Conservation (phyloP, 2,329 filamentous ascomycete genomes). For the Neopestalotiopsis clavispora region DNA sequence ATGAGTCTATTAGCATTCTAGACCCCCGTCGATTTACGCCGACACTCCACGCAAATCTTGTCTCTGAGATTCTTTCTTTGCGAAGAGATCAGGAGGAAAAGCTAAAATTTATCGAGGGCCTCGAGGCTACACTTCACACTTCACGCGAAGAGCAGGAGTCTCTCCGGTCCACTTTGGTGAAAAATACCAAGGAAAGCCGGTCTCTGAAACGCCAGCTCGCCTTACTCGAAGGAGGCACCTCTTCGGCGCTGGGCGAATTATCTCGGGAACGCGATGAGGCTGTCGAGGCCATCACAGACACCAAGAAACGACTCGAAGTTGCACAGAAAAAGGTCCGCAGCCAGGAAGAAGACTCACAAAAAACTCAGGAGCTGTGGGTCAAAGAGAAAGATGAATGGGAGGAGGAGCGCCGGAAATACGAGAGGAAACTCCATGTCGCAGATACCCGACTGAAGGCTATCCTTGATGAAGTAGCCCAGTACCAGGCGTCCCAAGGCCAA, state of each 20-base stretch:
- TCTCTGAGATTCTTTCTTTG: conserved; percentile 89
- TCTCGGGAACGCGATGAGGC: conserved; percentile 86
- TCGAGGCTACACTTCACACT: conserved; percentile 77
- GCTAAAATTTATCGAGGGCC: conserved; percentile 79
- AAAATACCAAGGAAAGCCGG: conserved; percentile 75
- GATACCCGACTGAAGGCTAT: conserved; percentile 85
- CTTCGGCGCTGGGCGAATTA: conserved; percentile 83
- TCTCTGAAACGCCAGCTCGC: conserved; percentile 85
- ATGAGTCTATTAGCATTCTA: conserved; percentile 75
- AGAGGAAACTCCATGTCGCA: conserved; percentile 87
- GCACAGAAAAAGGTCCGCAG: conserved; percentile 77
- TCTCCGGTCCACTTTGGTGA: conserved; percentile 65
- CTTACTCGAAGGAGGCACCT: conserved; percentile 84
- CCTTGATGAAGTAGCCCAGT: conserved; percentile 81
- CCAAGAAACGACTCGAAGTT: conserved; percentile 76
- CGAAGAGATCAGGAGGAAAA: conserved; percentile 92
- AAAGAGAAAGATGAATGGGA: conserved; percentile 87
- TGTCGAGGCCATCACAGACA: conserved; percentile 72
- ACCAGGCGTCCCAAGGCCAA: conserved; percentile 61
- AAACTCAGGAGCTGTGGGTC: conserved; percentile 80
- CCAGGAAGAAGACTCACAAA: conserved; percentile 83
- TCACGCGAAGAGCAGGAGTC: conserved; percentile 76
- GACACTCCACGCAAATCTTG: conserved; percentile 89
- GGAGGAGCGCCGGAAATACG: conserved; percentile 78
- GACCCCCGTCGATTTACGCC: conserved; percentile 95